phyloP scores from a whole-genome alignment of 805 yeast genomes.

The Millerozyma acaciae region DNA sequence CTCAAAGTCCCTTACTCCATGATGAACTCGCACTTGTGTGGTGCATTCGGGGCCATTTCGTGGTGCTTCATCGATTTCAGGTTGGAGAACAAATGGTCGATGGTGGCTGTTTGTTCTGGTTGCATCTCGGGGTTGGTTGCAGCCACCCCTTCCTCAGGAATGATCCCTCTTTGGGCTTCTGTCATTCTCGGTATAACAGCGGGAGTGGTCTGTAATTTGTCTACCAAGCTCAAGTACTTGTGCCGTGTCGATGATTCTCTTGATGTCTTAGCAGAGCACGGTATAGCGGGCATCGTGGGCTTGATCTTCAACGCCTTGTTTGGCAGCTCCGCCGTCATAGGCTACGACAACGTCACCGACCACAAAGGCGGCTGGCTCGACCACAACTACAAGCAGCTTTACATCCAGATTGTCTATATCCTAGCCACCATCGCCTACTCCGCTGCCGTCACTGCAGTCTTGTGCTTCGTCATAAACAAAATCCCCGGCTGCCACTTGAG shows the following conservation, averaged over 20 bases:
- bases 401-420: constrained; percentile 82
- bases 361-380: constrained; percentile 92
- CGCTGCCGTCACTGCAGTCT: constrained; percentile 68
- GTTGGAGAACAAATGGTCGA: constrained; percentile 85
- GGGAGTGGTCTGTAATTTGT: constrained; percentile 81
- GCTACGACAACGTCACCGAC: constrained; percentile 80
- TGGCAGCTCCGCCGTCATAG: constrained; percentile 83
- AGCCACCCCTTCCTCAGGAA: constrained; percentile 93
- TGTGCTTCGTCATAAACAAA: constrained; percentile 68
- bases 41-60: constrained; percentile 84
- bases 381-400: constrained; percentile 87
- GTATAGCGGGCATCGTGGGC: constrained; percentile 91
- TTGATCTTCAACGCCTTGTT: constrained; percentile 84
- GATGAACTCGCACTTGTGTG: constrained; percentile 87
- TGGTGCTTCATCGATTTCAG: constrained; percentile 92
- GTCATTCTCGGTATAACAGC: constrained; percentile 77
- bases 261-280: constrained; percentile 98
- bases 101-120: constrained; percentile 94
- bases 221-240: constrained; percentile 82
- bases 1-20: constrained; percentile 83
- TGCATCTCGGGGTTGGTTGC: constrained; percentile 94
- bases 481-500: constrained; percentile 82
- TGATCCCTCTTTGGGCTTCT: constrained; percentile 88
- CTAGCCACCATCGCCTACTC: constrained; percentile 73
- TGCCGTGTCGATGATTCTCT: constrained; percentile 85